Base-by-base conservation (phyloP, 2,329 filamentous ascomycete species). In the Arthrinium puccinioides region DNA sequence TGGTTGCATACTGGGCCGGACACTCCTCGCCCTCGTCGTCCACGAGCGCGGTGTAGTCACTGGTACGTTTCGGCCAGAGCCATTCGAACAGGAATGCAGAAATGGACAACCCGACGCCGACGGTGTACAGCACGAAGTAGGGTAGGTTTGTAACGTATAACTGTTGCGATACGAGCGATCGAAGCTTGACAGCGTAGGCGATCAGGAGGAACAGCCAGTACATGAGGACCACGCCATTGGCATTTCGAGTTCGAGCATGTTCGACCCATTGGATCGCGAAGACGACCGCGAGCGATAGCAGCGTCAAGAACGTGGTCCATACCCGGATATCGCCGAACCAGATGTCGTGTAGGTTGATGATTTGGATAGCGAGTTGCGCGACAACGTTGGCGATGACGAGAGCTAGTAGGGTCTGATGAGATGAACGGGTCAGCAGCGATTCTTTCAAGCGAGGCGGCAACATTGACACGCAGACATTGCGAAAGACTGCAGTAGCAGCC, bases 141-240 rank as follows among this genome's bases (percentile, higher is more conserved):
- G 83, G 71, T 27, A 83, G 61, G 47, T 77, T 74, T 29, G 70
- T 69, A 40, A 66, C 57, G 57, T 88, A 85, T 23, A 84, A 63
- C 53, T 87, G 72, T 55, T 90, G 87, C 5, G 85, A 82, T 41
- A 95, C 68, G 44, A 95, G 73, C 8, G 88, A 94, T 44, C 88
- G 85, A 36, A 95, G 72, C 67, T 95, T 95, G 55, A 95, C 75
- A 8, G 74, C 74, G 47, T 86, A 82, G 4, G 79, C 78, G 50
- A 94, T 80, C 42, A 92, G 67, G 43, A 94, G 80, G 50, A 94
- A 78, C 16, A 94, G 72, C 89, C 90, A 96, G 71, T 88, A 96
- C 60, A 95, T 86, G 35, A 96, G 71, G 3, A 86, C 87, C 18
- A 94, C 84, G 10, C 85, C 88, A 56, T 94, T 94, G 21, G 89